phyloP scores from a whole-genome alignment of 2,329 filamentous ascomycete genomes.

The Penicillium sp. region DNA sequence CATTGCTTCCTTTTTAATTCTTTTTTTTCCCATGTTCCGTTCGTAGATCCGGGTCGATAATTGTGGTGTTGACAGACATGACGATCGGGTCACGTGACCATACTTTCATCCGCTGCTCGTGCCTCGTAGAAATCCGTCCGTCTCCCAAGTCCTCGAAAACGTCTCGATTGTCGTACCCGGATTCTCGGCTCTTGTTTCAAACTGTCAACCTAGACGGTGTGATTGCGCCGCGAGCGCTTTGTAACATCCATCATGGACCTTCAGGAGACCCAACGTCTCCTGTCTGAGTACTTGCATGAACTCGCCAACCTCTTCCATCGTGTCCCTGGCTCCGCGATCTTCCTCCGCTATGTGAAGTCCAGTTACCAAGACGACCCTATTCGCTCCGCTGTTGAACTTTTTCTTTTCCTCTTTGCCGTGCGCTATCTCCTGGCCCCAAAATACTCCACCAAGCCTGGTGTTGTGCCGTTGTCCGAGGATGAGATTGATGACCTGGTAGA shows the following conservation, averaged over 20 bases:
- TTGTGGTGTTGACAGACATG: no score
- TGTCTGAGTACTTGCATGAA: conserved; percentile 51
- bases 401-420: conserved; percentile 91
- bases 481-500: conserved; percentile 96
- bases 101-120: no score
- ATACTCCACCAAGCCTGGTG: conserved; percentile 88
- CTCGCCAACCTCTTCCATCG: conserved; percentile 69
- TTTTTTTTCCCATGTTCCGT: neutral
- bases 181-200: neutral
- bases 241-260: conserved; percentile 47
- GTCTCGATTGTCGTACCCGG: neutral
- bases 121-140: neutral
- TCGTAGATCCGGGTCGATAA: conserved; percentile 2
- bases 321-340: conserved; percentile 86
- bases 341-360: conserved; percentile 90
- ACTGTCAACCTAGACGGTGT: neutral
- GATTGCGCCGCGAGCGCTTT: conserved; percentile 9
- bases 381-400: conserved; percentile 84
- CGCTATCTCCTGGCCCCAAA: conserved; percentile 86
- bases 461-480: conserved; percentile 84
- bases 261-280: conserved; percentile 50
- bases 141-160: conserved; percentile 2
- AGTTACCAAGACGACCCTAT: conserved; percentile 97
- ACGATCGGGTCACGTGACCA: no score
- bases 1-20: conserved; percentile 18